Evolutionary conservation across 1,139 yeast genomes (phyloP), one percentile per base, ranked within the genome.

Genomic region (Suhomyces kunorum): DNA sequence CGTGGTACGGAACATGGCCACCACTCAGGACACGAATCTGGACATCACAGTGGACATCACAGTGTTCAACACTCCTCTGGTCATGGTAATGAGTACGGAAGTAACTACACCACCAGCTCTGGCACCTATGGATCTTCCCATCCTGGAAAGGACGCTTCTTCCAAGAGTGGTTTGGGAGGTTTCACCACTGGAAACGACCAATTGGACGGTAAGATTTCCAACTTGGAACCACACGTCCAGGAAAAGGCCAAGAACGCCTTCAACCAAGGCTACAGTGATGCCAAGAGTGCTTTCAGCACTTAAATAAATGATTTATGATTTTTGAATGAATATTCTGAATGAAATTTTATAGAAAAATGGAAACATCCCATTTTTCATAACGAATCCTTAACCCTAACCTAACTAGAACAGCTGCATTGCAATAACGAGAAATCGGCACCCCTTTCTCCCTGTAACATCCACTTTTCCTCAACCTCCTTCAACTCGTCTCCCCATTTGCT

Each of bases 371-470:
- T n/a, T n/a, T n/a, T n/a, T n/a, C n/a, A n/a, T n/a, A n/a, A n/a
- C n/a, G n/a, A n/a, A n/a, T n/a, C n/a, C n/a, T n/a, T n/a, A n/a
- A n/a, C 5, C 9, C 22, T 5, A 20, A 20, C 13, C 63, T 59
- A 80, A 61, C 84, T 79, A 3, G 86, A 76, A 50, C 89, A 82
- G 39, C 83, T 75, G 51, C 86, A 81, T 53, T 80, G 85, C 38
- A 72, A 62, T 87, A 83, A 81, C 13, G 76, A 63, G 42, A 63
- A 66, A 5, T 66, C 70, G 4, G 69, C 74, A 11, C 74, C 75
- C 12, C 61, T 64, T 27, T 75, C 76, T 4, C 72, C 66, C 43
- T 70, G 76, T 15, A 61, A 45, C 23, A 74, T 43, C 90, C 92
- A 84, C 41, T 62, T 66, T 11, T 58, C 45, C 44, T 81, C 87